Evolutionary conservation across 164 flowering plant genomes (phyloP).

Genomic region (Santalum album): DNA sequence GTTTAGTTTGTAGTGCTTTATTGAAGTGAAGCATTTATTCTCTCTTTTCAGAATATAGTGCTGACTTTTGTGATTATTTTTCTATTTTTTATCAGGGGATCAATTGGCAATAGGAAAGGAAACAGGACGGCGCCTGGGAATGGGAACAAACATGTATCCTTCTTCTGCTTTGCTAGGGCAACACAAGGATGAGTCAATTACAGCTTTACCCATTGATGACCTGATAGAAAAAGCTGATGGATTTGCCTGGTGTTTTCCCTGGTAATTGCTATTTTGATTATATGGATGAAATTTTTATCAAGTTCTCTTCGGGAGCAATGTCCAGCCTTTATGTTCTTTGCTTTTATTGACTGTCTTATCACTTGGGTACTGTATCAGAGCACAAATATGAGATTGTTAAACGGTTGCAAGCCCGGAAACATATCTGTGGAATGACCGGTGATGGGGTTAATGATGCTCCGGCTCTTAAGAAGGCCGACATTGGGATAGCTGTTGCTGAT

Average conservation of each 20-base stretch:
- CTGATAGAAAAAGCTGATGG: conserved; percentile 94
- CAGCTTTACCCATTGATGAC: conserved; percentile 75
- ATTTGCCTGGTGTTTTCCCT: conserved; percentile 85
- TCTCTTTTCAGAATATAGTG: no score
- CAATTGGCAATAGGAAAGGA: conserved; percentile 86
- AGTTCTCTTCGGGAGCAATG: background rate
- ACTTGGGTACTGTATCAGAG: conserved; percentile 32
- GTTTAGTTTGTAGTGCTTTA: no score
- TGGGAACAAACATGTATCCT: conserved; percentile 96
- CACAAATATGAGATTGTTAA: conserved; percentile 87
- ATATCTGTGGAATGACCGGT: conserved; percentile 94
- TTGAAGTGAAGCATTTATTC: no score
- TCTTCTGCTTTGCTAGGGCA: conserved; percentile 80
- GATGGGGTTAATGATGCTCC: conserved; percentile 98
- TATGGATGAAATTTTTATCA: background rate
- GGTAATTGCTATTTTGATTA: conserved; percentile 30
- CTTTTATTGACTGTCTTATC: background rate
- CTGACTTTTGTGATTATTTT: background rate
- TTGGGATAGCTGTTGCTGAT: conserved; percentile 91
- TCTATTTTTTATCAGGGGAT: conserved; percentile 42
- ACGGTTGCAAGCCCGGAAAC: conserved; percentile 74
- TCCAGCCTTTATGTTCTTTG: background rate
- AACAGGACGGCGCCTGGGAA: conserved; percentile 82
- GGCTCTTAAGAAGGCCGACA: conserved; percentile 87
- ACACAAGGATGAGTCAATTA: conserved; percentile 66